A percentile compares a stretch with the other conserved stretches of the same genome.
These are phyloP conservation scores for Saccharomyces hybrid DNA, from an alignment of 1,139 yeast genomes.

Conservation along the genomic window DNA sequence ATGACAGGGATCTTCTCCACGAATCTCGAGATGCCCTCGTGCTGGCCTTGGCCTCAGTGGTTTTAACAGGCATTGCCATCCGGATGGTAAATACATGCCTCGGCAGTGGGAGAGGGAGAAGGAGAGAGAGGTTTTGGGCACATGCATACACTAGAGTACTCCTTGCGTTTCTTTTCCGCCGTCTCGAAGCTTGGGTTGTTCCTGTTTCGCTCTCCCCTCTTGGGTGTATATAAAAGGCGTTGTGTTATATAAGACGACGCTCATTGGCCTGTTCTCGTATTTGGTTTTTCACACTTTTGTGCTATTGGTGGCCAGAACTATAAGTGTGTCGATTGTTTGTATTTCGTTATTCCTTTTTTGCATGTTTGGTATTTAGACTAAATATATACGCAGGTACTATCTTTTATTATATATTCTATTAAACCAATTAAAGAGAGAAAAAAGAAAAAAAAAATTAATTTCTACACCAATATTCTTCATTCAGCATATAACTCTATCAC, in stretches of 20 bases:
- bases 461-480: not conserved
- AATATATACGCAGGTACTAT: not conserved
- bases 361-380: not conserved
- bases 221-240: not conserved
- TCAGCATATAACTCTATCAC: not conserved
- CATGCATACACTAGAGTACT: not conserved
- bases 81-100: not conserved
- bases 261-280: not conserved
- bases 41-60: not conserved
- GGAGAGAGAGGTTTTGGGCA: no score
- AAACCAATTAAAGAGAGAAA: not conserved
- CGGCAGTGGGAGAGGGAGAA: not conserved
- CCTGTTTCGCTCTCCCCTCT: not conserved
- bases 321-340: not conserved
- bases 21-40: not conserved
- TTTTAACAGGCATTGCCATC: not conserved
- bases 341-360: not conserved
- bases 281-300: not conserved
- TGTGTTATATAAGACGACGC: not conserved
- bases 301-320: not conserved
- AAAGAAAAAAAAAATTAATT: not conserved
- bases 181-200: not conserved
- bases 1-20: constrained; percentile 1
- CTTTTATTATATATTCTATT: not conserved
- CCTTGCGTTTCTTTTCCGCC: not conserved